phyloP scores from a whole-genome alignment of 192 early-diverging fungal species.

The Jimgerdemannia lactiflua region DNA sequence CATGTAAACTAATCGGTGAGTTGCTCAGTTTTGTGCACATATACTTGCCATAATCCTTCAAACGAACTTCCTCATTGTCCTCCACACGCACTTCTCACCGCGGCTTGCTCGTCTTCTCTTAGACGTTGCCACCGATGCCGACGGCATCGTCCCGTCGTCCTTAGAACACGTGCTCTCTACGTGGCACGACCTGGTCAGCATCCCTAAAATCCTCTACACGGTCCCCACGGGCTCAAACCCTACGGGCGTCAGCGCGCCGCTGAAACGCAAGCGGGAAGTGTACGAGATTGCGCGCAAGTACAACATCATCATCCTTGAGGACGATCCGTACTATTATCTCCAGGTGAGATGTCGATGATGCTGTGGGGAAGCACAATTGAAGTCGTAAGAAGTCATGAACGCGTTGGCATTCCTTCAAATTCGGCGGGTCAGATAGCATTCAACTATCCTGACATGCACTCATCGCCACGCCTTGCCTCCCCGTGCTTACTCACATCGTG shows the following conservation, averaged over 20 bases:
- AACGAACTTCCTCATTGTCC: not conserved
- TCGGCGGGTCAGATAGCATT: no score
- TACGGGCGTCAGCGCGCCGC: slow-evolving; percentile 77
- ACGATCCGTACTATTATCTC: slow-evolving; percentile 95
- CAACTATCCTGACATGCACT: slow-evolving; percentile 11
- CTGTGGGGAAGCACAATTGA: not conserved
- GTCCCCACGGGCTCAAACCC: slow-evolving; percentile 92
- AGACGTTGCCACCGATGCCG: slow-evolving; percentile 39
- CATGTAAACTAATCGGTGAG: slow-evolving; percentile 42
- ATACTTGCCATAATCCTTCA: not conserved
- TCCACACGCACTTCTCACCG: not conserved
- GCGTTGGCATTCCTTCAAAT: not conserved
- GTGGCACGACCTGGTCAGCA: slow-evolving; percentile 38
- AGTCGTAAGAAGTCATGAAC: not conserved
- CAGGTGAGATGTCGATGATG: slow-evolving; percentile 47
- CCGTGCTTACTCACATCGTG: not conserved
- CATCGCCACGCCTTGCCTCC: not conserved
- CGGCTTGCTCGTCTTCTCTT: not conserved
- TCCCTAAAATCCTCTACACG: slow-evolving; percentile 60
- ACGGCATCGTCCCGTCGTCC: slow-evolving; percentile 60
- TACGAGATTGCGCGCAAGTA: slow-evolving; percentile 76
- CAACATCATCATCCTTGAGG: slow-evolving; percentile 87
- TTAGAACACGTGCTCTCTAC: slow-evolving; percentile 46
- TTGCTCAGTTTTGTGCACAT: not conserved
- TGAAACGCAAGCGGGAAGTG: slow-evolving; percentile 72